phyloP scores from a whole-genome alignment of 2,329 filamentous ascomycete genomes.

The Arthrobotrys pseudoclavata region DNA sequence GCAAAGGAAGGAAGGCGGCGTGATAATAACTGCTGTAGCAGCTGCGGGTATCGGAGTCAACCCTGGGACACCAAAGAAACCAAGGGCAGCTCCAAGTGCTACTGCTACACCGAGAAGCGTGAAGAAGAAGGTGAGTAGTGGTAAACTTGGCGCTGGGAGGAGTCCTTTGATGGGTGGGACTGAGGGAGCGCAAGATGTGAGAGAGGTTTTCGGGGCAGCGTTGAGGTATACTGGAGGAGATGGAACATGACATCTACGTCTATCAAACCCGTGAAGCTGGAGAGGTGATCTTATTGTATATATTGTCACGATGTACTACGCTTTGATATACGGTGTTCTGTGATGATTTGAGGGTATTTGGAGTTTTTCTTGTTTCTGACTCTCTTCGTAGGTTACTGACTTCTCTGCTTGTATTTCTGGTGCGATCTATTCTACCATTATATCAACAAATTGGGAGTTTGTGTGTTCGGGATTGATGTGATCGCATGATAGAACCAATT shows the following conservation, averaged over 20 bases:
- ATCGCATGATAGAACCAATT: neutral
- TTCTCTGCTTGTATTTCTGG: constrained; percentile 28
- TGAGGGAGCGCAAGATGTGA: constrained; percentile 24
- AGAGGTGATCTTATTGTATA: constrained; percentile 26
- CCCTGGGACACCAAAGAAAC: constrained; percentile 61
- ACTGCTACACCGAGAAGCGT: constrained; percentile 62
- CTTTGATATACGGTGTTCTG: constrained; percentile 47
- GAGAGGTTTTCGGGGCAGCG: constrained; percentile 45
- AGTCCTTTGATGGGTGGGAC: constrained; percentile 33
- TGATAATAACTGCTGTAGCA: constrained; percentile 28
- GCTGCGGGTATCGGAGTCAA: constrained; percentile 40
- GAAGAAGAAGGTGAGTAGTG: constrained; percentile 49
- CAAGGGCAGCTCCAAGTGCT: constrained; percentile 33
- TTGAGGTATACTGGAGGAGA: constrained; percentile 48
- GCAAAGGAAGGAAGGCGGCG: constrained; percentile 55
- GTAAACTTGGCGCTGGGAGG: constrained; percentile 38
- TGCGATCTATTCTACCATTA: constrained; percentile 31
- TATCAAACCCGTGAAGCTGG: neutral
- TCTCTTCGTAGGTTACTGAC: constrained; percentile 22
- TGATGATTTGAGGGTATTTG: constrained; percentile 30
- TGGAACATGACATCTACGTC: constrained; percentile 27
- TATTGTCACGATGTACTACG: constrained; percentile 36
- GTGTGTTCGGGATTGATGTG: neutral
- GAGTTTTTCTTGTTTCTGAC: constrained; percentile 31
- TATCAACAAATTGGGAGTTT: neutral